phyloP scores from a whole-genome alignment of 306 rosid genomes.

The Cotoneaster glaucophyllus region DNA sequence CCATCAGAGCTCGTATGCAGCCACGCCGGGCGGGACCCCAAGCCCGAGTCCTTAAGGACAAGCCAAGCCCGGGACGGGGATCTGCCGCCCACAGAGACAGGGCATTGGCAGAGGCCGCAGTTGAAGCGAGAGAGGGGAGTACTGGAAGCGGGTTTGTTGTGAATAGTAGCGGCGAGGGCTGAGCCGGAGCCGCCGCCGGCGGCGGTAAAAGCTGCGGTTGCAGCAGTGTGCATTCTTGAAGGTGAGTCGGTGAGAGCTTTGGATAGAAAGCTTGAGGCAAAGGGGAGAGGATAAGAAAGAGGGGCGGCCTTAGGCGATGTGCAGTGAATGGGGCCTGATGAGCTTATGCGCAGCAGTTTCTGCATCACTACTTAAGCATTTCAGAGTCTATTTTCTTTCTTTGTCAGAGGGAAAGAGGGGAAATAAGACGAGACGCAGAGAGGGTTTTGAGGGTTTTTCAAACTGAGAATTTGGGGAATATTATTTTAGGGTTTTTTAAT shows the following conservation, averaged over 20 bases:
- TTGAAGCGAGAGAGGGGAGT: slow-evolving; percentile 5
- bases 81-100: slow-evolving; percentile 14
- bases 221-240: slow-evolving; percentile 28
- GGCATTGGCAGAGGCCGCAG: slow-evolving; percentile 29
- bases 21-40: slow-evolving; percentile 31
- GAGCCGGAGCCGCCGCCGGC: slow-evolving; percentile 1
- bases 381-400: slow-evolving; percentile 14
- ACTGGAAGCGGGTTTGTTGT: slow-evolving; percentile 14
- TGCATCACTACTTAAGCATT: slow-evolving; percentile 65
- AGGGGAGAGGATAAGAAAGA: not conserved
- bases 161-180: slow-evolving; percentile 6
- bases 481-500: not conserved
- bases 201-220: slow-evolving; percentile 14
- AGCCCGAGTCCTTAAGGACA: slow-evolving; percentile 26
- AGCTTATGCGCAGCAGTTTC: slow-evolving; percentile 55
- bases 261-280: slow-evolving; percentile 5
- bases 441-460: slow-evolving; percentile 10
- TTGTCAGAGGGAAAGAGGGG: not conserved
- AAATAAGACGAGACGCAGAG: not conserved
- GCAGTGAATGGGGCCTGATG: slow-evolving; percentile 37
- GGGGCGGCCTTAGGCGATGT: slow-evolving; percentile 23
- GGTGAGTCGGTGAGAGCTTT: not conserved
- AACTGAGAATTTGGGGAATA: not conserved
- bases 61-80: slow-evolving; percentile 37
- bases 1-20: slow-evolving; percentile 29